Conservation (phyloP, 2,329 filamentous ascomycete species). For the Sarocladium kiliense region DNA sequence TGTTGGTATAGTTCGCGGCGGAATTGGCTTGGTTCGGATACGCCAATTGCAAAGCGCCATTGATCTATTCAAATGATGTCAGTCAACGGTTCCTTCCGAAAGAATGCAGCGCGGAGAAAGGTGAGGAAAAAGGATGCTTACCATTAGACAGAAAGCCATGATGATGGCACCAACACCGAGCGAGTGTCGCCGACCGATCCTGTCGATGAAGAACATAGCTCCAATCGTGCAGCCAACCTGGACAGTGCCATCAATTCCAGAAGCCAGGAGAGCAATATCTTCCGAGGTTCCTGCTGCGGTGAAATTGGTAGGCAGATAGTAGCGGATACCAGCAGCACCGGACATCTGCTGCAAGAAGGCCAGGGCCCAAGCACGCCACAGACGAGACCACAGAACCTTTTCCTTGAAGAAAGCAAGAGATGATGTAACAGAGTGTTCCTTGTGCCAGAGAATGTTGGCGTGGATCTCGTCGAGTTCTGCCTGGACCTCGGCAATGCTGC, state of each 20-base stretch:
- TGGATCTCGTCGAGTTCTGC: conserved; percentile 22
- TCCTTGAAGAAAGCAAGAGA: conserved; percentile 25
- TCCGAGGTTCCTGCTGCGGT: conserved; percentile 24
- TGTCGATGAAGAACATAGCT: conserved; percentile 28
- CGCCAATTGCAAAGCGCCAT: conserved; percentile 14
- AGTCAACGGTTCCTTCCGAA: too few relatives aligned
- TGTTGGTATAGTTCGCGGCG: conserved; percentile 15
- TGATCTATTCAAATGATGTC: conserved; percentile 20
- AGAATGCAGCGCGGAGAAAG: too few relatives aligned
- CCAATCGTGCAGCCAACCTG: conserved; percentile 29
- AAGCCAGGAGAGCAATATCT: conserved; percentile 24
- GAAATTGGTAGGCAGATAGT: conserved; percentile 30
- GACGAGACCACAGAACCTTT: conserved; percentile 23
- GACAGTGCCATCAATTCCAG: conserved; percentile 27
- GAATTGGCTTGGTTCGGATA: conserved; percentile 15
- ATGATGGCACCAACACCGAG: conserved; percentile 24
- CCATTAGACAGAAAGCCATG: conserved; percentile 25
- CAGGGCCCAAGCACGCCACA: conserved; percentile 28
- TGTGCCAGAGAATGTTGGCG: conserved; percentile 24
- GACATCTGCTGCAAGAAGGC: conserved; percentile 30
- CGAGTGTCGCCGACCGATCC: conserved; percentile 24
- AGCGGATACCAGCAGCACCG: conserved; percentile 30
- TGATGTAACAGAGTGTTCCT: conserved; percentile 16
- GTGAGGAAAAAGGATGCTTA: too few relatives aligned
- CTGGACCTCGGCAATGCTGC: conserved; percentile 17